Percentiles rank a stretch among this genome's conserved stretches.
These are phyloP conservation scores for Apiospora rasikravindrae DNA, from an alignment of 2,329 filamentous ascomycete genomes.

Conservation along the genomic window DNA sequence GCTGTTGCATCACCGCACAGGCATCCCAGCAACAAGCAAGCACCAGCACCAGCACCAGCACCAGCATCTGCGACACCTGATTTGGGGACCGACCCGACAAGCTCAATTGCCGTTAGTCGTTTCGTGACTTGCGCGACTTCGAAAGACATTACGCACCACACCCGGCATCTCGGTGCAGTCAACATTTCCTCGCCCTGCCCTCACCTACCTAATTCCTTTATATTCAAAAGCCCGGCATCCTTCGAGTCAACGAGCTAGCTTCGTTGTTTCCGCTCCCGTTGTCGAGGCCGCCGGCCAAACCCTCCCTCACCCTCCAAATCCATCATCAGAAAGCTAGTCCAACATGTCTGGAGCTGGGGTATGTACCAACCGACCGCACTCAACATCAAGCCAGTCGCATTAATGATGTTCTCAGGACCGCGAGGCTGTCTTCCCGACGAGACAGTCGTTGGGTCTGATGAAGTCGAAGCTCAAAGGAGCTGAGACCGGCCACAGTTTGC, in stretches of 20 bases:
- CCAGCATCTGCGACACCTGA: not conserved
- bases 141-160: not conserved
- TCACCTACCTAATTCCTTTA: not conserved
- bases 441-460: constrained; percentile 96
- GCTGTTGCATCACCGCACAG: constrained; percentile 14
- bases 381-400: constrained; percentile 20
- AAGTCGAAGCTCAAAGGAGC: constrained; percentile 97
- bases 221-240: not conserved
- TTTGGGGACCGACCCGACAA: not conserved
- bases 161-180: not conserved
- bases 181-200: not conserved
- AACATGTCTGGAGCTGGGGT: constrained; percentile 61
- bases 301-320: not conserved
- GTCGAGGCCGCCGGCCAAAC: not conserved
- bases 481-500: constrained; percentile 87
- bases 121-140: constrained; percentile 12
- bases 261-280: not conserved
- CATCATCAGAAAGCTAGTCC: constrained; percentile 24
- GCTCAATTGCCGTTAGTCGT: constrained; percentile 11
- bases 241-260: not conserved
- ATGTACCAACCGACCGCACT: constrained; percentile 29
- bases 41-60: constrained; percentile 7
- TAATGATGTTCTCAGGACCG: constrained; percentile 66
- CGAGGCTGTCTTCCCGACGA: constrained; percentile 96
- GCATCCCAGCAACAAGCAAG: not conserved